Evolutionary conservation across 2,329 filamentous ascomycete species (phyloP).

Genomic region (Aspergillus fumigatus): DNA sequence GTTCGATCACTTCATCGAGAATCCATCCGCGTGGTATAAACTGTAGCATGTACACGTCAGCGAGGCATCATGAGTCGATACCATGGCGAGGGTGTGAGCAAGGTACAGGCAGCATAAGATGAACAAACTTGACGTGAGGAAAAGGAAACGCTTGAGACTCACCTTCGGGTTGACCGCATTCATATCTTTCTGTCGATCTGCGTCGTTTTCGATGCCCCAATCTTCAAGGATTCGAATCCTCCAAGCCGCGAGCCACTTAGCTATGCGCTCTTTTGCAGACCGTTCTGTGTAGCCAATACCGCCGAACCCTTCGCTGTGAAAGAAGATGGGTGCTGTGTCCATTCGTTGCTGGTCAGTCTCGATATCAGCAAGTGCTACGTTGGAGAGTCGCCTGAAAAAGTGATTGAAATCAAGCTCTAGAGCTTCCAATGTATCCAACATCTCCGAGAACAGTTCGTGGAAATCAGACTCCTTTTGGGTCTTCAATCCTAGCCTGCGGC

Average conservation of each 20-base stretch:
- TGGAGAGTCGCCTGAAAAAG: slow-evolving; percentile 77
- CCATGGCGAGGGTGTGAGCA: background rate
- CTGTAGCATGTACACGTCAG: slow-evolving; percentile 23
- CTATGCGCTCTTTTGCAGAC: slow-evolving; percentile 63
- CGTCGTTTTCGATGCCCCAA: slow-evolving; percentile 62
- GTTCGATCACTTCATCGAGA: slow-evolving; percentile 83
- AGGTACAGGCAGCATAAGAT: background rate
- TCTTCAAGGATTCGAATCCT: slow-evolving; percentile 66
- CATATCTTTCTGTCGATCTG: slow-evolving; percentile 67
- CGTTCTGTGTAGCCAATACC: slow-evolving; percentile 56
- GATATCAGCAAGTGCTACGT: slow-evolving; percentile 58
- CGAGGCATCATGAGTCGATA: slow-evolving; percentile 1
- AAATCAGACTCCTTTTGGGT: slow-evolving; percentile 69
- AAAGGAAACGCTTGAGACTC: slow-evolving; percentile 9
- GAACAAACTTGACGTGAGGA: background rate
- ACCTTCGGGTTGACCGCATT: slow-evolving; percentile 80
- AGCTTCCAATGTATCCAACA: slow-evolving; percentile 75
- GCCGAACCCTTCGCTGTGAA: slow-evolving; percentile 68
- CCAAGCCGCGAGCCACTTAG: slow-evolving; percentile 80
- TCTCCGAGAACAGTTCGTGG: slow-evolving; percentile 71
- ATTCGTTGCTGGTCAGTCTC: slow-evolving; percentile 60
- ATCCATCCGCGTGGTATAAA: slow-evolving; percentile 91
- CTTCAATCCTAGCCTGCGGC: slow-evolving; percentile 69
- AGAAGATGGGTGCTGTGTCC: slow-evolving; percentile 68
- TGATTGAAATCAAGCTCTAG: slow-evolving; percentile 90